A percentile compares a stretch with the other conserved stretches of the same genome.
These are phyloP conservation scores for Favolaschia claudopus DNA, from an alignment of 768 basidiomycete species.

Conservation along the genomic window DNA sequence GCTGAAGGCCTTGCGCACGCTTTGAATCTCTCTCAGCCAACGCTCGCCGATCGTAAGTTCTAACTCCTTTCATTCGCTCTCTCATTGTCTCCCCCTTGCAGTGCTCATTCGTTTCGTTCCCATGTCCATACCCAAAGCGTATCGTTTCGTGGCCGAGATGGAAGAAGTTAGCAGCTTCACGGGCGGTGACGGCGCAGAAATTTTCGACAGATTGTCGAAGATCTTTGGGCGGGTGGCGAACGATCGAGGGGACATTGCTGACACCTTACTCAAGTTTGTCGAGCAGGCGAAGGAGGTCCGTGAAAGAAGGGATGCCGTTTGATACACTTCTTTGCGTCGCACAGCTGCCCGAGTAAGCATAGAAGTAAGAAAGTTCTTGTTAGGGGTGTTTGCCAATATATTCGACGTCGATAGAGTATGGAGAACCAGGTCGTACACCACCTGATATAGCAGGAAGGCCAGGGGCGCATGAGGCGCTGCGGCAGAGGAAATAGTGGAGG, in stretches of 20 bases:
- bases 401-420: no score
- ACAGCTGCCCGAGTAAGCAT: no score
- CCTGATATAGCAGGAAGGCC: no score
- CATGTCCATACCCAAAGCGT: constrained; percentile 52
- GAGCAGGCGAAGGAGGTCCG: constrained; percentile 38
- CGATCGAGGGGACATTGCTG: constrained; percentile 37
- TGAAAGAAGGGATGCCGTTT: no score
- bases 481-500: no score
- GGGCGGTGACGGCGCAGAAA: constrained; percentile 32
- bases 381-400: no score
- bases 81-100: not conserved
- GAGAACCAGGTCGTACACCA: no score
- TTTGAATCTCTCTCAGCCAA: constrained; percentile 45
- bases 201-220: constrained; percentile 48
- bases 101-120: constrained; percentile 40
- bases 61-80: not conserved
- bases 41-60: constrained; percentile 36
- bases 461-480: no score
- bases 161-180: constrained; percentile 57
- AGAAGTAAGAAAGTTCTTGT: no score
- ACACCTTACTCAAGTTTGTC: constrained; percentile 42
- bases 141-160: constrained; percentile 60
- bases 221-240: constrained; percentile 44
- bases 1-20: constrained; percentile 54
- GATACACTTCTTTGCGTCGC: no score